Evolutionary conservation across 1,284 basidiomycete species (phyloP).

Genomic region (Leccinum pachyderme): DNA sequence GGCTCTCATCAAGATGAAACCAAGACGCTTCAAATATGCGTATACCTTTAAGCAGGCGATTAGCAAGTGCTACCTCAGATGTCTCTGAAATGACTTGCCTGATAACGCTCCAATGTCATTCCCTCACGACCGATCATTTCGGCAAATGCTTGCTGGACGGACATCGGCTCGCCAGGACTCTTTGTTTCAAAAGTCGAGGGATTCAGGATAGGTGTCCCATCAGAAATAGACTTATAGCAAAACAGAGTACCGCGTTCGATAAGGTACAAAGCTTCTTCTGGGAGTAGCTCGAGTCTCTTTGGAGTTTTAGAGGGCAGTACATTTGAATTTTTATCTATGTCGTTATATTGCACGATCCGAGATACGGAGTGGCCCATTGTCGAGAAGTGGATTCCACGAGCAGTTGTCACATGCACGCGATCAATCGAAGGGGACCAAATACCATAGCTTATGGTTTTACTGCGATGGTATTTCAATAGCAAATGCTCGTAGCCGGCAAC

Average conservation of each 20-base stretch:
- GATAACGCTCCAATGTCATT: slow-evolving; percentile 81
- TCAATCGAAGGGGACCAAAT: slow-evolving; percentile 68
- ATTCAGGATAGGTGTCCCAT: slow-evolving; percentile 25
- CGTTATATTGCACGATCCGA: slow-evolving; percentile 22
- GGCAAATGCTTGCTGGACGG: slow-evolving; percentile 85
- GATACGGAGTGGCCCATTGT: slow-evolving; percentile 74
- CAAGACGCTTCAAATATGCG: slow-evolving; percentile 87
- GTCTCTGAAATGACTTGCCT: slow-evolving; percentile 48
- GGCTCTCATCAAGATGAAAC: slow-evolving; percentile 83
- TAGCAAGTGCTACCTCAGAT: background rate
- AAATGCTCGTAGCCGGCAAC: background rate
- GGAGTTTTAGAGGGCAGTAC: slow-evolving; percentile 39
- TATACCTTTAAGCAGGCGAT: slow-evolving; percentile 63
- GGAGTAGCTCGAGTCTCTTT: slow-evolving; percentile 80
- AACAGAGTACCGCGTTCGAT: slow-evolving; percentile 86
- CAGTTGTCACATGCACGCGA: slow-evolving; percentile 64
- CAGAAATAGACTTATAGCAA: slow-evolving; percentile 61
- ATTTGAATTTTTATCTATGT: slow-evolving; percentile 20
- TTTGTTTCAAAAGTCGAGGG: slow-evolving; percentile 37
- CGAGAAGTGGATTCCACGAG: slow-evolving; percentile 76
- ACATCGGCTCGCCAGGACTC: slow-evolving; percentile 71
- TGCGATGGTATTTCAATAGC: slow-evolving; percentile 32
- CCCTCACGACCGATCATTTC: slow-evolving; percentile 80
- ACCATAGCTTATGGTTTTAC: slow-evolving; percentile 73
- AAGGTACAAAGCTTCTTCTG: slow-evolving; percentile 93